phyloP scores from a whole-genome alignment of 805 yeast genomes.

The Zygoascus tannicola region DNA sequence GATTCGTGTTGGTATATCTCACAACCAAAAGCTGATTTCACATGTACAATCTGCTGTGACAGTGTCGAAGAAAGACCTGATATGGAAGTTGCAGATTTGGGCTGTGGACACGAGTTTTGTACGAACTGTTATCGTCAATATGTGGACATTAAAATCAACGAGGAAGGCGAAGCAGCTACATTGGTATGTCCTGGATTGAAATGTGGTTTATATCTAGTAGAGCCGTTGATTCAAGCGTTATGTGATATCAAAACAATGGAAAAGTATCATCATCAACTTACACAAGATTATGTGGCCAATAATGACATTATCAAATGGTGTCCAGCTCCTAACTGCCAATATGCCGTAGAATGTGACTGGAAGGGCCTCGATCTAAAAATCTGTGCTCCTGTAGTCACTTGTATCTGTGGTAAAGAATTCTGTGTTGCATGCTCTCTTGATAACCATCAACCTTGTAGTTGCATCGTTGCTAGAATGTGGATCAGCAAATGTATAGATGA shows the following conservation, averaged over 20 bases:
- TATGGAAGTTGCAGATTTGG: constrained; percentile 38
- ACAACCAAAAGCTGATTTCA: constrained; percentile 23
- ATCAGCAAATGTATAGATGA: constrained; percentile 72
- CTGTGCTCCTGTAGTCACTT: constrained; percentile 57
- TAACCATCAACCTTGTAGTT: constrained; percentile 80
- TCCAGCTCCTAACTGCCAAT: constrained; percentile 72
- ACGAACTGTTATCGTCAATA: constrained; percentile 57
- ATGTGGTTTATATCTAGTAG: constrained; percentile 36
- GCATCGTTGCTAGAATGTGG: constrained; percentile 64
- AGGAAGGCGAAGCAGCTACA: constrained; percentile 27
- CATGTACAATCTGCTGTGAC: constrained; percentile 70
- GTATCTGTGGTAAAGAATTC: constrained; percentile 58
- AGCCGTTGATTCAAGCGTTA: constrained; percentile 27
- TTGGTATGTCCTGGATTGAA: constrained; percentile 56
- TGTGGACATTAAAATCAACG: constrained; percentile 35
- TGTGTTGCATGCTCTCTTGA: constrained; percentile 70
- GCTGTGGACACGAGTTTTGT: constrained; percentile 70
- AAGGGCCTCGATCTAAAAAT: constrained; percentile 18
- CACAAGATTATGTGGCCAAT: constrained; percentile 42
- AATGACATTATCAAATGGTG: constrained; percentile 57
- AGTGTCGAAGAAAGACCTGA: constrained; percentile 39
- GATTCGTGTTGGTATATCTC: no score
- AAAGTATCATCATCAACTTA: constrained; percentile 20
- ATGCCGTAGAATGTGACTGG: constrained; percentile 40
- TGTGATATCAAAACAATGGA: constrained; percentile 23